Evolutionary conservation across 192 early-diverging fungal genomes (phyloP).

Genomic region (Pilobolus umbonatus): DNA sequence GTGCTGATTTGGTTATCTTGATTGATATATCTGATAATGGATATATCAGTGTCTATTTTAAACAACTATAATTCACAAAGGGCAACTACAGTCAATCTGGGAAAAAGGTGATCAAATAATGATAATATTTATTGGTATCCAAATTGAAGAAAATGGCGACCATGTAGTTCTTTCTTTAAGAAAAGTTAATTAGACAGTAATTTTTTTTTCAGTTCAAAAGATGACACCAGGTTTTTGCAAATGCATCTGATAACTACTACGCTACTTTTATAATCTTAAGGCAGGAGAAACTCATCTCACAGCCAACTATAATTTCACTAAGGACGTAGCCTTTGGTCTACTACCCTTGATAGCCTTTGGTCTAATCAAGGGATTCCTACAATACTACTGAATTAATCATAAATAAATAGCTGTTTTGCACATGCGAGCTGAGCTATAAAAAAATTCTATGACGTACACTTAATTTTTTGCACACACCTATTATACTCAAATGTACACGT

Average conservation of each 20-base stretch:
- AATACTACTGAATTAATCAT: conserved; percentile 5
- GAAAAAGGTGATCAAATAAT: conserved; percentile 6
- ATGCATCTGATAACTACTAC: conserved; percentile 10
- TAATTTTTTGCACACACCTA: neutral
- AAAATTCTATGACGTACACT: neutral
- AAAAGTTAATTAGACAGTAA: conserved; percentile 2
- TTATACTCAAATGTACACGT: neutral
- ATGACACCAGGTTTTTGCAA: conserved; percentile 11
- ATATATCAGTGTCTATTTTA: conserved; percentile 1
- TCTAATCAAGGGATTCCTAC: conserved; percentile 12
- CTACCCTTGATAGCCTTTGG: conserved; percentile 11
- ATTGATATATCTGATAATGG: too few relatives aligned
- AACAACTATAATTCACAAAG: conserved; percentile 5
- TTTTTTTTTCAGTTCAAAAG: conserved; percentile 11
- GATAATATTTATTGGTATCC: neutral
- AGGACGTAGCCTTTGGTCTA: conserved; percentile 8
- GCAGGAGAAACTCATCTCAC: conserved; percentile 14
- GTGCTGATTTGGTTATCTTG: too few relatives aligned
- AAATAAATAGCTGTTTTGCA: neutral
- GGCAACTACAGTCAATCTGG: conserved; percentile 3
- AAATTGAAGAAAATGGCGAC: conserved; percentile 3
- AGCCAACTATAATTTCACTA: conserved; percentile 16
- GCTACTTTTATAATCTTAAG: conserved; percentile 15
- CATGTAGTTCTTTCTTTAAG: conserved; percentile 5
- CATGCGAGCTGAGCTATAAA: neutral